Conservation (phyloP, 176 grass and related monocot species). For the Melocanna baccifera region DNA sequence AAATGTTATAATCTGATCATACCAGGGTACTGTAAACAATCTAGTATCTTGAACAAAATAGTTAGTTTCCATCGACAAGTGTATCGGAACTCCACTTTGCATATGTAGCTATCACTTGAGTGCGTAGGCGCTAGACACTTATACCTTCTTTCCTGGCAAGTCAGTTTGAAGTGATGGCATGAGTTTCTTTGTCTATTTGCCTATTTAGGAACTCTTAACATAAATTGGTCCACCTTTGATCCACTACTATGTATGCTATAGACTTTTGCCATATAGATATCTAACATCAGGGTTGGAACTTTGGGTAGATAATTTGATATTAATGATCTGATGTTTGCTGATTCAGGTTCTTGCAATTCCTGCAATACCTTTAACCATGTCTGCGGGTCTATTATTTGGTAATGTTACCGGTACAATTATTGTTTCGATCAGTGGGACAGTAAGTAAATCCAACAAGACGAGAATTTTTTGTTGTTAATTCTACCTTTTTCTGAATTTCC, state of each 20-base stretch:
- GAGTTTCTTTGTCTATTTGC: not conserved
- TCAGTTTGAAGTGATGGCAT: not conserved
- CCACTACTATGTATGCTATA: not conserved
- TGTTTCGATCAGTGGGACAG: constrained; percentile 94
- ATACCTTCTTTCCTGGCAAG: not conserved
- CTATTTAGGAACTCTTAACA: not conserved
- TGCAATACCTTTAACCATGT: constrained; percentile 97
- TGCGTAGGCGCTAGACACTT: not conserved
- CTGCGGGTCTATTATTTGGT: constrained; percentile 86
- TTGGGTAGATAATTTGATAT: constrained; percentile 2
- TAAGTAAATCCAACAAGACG: constrained; percentile 42
- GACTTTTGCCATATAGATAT: not conserved
- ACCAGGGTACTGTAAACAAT: not conserved
- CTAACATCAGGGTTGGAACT: constrained; percentile 1
- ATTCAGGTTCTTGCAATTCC: constrained; percentile 95
- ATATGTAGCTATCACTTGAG: not conserved
- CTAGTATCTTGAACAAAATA: not conserved
- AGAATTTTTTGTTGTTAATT: constrained; percentile 3
- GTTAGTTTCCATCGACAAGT: not conserved
- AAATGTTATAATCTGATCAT: not conserved
- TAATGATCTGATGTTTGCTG: not conserved
- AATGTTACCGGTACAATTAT: constrained; percentile 82
- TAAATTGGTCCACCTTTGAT: not conserved
- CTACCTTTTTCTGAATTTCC: not conserved
- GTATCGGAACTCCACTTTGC: not conserved